Percentiles rank a stretch among this genome's conserved stretches.
Evolutionary conservation across 441 rosid species (phyloP).

Genomic region (Macaranga tanarius): DNA sequence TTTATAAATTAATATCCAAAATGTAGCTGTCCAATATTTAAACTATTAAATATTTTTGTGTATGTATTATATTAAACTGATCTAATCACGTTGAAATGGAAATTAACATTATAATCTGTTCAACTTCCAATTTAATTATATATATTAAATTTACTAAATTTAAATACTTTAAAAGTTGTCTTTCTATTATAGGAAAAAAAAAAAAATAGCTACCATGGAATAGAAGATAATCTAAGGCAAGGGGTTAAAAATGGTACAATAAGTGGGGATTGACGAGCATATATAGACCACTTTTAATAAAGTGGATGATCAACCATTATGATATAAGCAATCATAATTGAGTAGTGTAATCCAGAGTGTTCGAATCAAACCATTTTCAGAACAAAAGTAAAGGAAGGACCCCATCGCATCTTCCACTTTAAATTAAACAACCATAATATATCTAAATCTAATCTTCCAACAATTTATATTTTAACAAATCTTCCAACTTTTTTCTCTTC

Average conservation of each 20-base stretch:
- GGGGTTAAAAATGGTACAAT: neutral
- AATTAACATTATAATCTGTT: too few relatives aligned
- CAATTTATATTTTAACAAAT: too few relatives aligned
- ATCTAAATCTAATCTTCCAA: neutral
- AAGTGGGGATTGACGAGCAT: neutral
- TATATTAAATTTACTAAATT: too few relatives aligned
- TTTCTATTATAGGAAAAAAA: too few relatives aligned
- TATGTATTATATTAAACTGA: too few relatives aligned
- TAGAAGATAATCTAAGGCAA: neutral
- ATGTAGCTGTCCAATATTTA: too few relatives aligned
- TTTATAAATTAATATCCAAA: too few relatives aligned
- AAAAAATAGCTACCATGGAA: neutral
- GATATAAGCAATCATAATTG: neutral
- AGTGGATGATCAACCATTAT: neutral
- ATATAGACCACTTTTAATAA: conserved; percentile 6
- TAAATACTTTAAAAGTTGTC: too few relatives aligned
- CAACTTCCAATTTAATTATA: too few relatives aligned
- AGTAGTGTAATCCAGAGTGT: conserved; percentile 18
- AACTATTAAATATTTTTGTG: too few relatives aligned
- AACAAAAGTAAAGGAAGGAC: neutral
- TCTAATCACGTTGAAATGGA: too few relatives aligned
- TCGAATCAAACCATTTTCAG: neutral
- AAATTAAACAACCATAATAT: neutral
- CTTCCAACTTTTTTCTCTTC: too few relatives aligned
- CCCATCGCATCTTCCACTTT: conserved; percentile 16